A percentile compares a stretch with the other conserved stretches of the same genome.
Conservation (phyloP, 164 flowering plant genomes). For the Berberis thunbergii region DNA sequence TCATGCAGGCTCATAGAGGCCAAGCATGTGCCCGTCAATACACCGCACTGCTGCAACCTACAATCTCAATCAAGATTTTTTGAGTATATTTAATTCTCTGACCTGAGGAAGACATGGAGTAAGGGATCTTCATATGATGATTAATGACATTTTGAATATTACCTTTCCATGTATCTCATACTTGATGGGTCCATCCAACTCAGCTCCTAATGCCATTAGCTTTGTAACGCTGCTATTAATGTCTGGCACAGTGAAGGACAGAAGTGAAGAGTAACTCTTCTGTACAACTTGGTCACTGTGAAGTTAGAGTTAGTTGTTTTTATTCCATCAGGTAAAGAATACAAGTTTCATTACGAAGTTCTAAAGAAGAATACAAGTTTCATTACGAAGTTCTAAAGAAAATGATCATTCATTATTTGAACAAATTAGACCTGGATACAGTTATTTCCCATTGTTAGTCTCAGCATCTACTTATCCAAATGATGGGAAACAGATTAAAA, state of each 20-base stretch:
- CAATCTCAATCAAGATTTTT: constrained; percentile 2
- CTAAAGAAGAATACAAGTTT: no score
- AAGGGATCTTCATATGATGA: background rate
- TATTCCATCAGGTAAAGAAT: no score
- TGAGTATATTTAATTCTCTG: background rate
- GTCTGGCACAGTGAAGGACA: constrained; percentile 59
- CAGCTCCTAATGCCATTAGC: constrained; percentile 81
- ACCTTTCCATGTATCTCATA: constrained; percentile 92
- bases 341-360: no score
- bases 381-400: no score
- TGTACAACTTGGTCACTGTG: constrained; percentile 55
- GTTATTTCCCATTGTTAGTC: no score
- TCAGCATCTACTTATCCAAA: no score
- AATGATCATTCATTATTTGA: no score
- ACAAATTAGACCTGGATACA: no score
- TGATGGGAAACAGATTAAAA: no score
- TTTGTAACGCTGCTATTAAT: constrained; percentile 66
- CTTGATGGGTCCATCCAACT: constrained; percentile 84
- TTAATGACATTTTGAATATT: constrained; percentile 1
- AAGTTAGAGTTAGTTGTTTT: no score
- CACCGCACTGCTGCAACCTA: constrained; percentile 86
- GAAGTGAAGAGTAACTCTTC: constrained; percentile 58
- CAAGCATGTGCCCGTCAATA: constrained; percentile 78
- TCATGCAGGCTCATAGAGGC: constrained; percentile 66
- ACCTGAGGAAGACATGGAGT: background rate